These are phyloP conservation scores for Lichtheimia ramosa DNA, from an alignment of 371 early-diverging fungal genomes.

Conservation along the genomic window DNA sequence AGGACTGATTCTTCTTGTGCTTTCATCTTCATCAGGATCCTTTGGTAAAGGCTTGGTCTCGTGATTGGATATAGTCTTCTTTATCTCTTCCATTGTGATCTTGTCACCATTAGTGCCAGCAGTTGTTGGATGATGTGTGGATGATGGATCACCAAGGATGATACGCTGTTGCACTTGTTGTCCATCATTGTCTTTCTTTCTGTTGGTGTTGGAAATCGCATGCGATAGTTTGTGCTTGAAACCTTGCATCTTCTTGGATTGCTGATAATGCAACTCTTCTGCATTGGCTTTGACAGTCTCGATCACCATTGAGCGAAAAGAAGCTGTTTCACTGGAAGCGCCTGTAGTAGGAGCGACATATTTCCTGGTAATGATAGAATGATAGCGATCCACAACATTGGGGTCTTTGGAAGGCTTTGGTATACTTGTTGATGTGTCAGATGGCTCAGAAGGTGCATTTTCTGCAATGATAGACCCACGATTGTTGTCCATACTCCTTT, in stretches of 20 bases:
- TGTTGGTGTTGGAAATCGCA: no score
- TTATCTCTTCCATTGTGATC: not conserved
- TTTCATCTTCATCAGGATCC: not conserved
- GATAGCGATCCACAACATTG: constrained; percentile 28
- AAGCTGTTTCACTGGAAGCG: constrained; percentile 32
- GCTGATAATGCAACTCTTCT: constrained; percentile 23
- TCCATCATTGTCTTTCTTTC: no score
- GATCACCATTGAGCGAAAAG: constrained; percentile 37
- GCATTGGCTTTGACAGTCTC: constrained; percentile 37
- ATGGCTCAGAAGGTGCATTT: not conserved
- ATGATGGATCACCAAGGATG: no score
- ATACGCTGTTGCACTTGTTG: no score
- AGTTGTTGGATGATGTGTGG: no score
- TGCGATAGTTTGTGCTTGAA: not conserved
- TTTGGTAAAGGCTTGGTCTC: constrained; percentile 19
- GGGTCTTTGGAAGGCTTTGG: not conserved
- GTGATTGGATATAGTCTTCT: not conserved
- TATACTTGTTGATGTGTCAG: not conserved
- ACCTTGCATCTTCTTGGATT: constrained; percentile 10
- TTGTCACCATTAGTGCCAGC: not conserved
- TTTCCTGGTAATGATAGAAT: constrained; percentile 37
- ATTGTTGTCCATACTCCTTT: not conserved
- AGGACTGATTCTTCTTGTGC: constrained; percentile 21
- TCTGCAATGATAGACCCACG: not conserved
- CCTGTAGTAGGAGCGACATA: constrained; percentile 32